Base-by-base conservation (phyloP, 2,329 filamentous ascomycete species). In the Neopestalotiopsis clavispora region DNA sequence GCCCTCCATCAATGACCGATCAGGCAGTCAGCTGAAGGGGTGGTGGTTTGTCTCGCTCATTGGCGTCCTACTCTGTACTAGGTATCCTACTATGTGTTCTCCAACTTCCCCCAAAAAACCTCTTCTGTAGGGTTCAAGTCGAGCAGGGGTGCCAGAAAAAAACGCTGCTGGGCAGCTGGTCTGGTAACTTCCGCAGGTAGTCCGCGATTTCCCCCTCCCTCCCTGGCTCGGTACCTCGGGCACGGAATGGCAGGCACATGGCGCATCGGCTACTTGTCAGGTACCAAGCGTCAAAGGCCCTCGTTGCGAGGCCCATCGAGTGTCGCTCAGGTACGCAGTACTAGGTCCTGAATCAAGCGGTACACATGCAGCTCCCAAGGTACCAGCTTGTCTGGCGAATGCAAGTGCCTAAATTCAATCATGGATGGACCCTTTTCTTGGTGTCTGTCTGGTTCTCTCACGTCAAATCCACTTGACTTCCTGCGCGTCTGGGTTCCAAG, bases 21-120 rank as follows among this genome's bases (percentile, higher is more conserved):
- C 63, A 66, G 63, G 28, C 63, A 66, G 63, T 58, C 63, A 66
- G 63, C 63, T 66, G 42, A 45, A 28, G 17, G 34, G 38, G 30
- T 63, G 20, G 60, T 30, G 30, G n/a, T 14, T 38, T 63, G 60
- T 38, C 17, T 38, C 57, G n/a, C 10, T 30, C 30, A 12, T 30
- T 28, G 38, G 34, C 23, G 38, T 52, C 38, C 10, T 23, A 5
- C 28, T 23, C 23, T 40, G 34, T 20, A 28, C 23, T 28, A 28
- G 57, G 45, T n/a, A 49, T n/a, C 12, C 45, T n/a, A 49, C 45
- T 5, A 17, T 20, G 56, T 38, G 10, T 10, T 38, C 34, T 38
- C 34, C 34, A 38, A 38, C 34, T 38, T 38, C 34, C 34, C 34
- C 34, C 34, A 38, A 38, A 38, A 38, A 38, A 38, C 34, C 34